Evolutionary conservation across 1,139 yeast genomes (phyloP), one percentile per base, ranked within the genome.

Genomic region (Candida smagusa): DNA sequence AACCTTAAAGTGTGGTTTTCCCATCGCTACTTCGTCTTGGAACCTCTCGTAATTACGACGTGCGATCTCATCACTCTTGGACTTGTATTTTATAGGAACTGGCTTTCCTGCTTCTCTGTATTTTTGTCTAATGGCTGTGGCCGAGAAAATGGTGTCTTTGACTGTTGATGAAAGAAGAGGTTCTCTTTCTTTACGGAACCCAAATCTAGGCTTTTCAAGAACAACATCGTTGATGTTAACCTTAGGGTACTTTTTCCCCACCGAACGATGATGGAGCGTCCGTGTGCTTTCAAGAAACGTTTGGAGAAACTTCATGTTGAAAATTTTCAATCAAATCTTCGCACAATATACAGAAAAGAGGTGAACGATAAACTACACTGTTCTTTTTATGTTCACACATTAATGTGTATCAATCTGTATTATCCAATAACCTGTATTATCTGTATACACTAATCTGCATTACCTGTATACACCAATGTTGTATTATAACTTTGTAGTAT

Each of bases 1-100:
- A 6, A 84, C 78, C 37, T 68, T 71, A 72, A 88, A 90, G 65
- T 89, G 96, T 2, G 96, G 83, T 48, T 71, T 72, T 13, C 84
- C 90, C 33, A 66, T 63, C 34, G 74, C 81, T 34, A 86, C 74
- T 41, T 79, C 79, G 13, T 75, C 73, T 52, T 77, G 74, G 39
- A 74, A 74, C 43, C 64, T 51, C 39, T 63, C 70, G 44, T 56
- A 61, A 51, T 68, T 66, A 49, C 69, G 58, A 45, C 65, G 57
- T 27, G 74, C 65, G 38, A 67, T 66, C 29, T 50, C 53, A 41
- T 66, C 72, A 46, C 67, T 61, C 34, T 52, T 51, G 6, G 63
- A 50, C 39, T 60, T 54, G 50, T 58, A 63, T 52, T 67, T 67
- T 45, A 67, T 67, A 7, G 77, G 77, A 12, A 69, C 66, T 6